Evolutionary conservation across 1,284 basidiomycete species (phyloP), one percentile per base, ranked within the genome.

Genomic region (Ceratorhiza oryzae-sativae): DNA sequence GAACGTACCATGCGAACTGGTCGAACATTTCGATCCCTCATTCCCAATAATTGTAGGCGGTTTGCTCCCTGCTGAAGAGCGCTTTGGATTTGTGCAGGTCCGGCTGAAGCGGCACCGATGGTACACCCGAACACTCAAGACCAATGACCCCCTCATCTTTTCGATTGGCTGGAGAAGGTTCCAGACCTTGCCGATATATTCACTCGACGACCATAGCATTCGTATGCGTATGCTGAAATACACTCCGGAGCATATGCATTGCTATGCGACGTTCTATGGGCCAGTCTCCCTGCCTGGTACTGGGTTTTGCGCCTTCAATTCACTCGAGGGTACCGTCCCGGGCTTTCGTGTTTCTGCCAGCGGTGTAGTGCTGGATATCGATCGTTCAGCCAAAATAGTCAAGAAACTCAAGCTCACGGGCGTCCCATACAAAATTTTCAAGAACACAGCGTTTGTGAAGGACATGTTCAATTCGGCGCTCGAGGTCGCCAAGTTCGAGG

Each of bases 151-250:
- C 0, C 86, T 99, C 74, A 93, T 99, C 76, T 88, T 99, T 81
- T 97, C 94, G 1, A 83, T 98, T 12, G 97, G 97, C 9, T 99
- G 97, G 97, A 84, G 97, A 62, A 86, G 97, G 23, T 99, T 99
- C 85, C 97, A 99, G 81, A 91, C 89, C 0, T 84, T 97, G 30
- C 97, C 97, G 0, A 91, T 98, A 76, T 99, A 98, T 81, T 95
- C 94, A 27, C 84, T 99, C 32, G 97, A 99, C 80, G 97, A 99
- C 80, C 94, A 97, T 77, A 94, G 92, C 2, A 95, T 97, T 76
- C 91, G 97, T 32, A 98, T 99, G 89, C 92, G 97, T 56, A 94
- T 98, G 92, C 91, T 99, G 81, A 99, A 99, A 83, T 99, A 99
- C 80, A 98, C 97, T 0, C 97, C 97, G 0, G 97, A 99, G 81